Percentiles rank a stretch among this genome's conserved stretches.
These are phyloP conservation scores for Aschersonia sp. DNA, from an alignment of 2,329 filamentous ascomycete species.

Conservation along the genomic window DNA sequence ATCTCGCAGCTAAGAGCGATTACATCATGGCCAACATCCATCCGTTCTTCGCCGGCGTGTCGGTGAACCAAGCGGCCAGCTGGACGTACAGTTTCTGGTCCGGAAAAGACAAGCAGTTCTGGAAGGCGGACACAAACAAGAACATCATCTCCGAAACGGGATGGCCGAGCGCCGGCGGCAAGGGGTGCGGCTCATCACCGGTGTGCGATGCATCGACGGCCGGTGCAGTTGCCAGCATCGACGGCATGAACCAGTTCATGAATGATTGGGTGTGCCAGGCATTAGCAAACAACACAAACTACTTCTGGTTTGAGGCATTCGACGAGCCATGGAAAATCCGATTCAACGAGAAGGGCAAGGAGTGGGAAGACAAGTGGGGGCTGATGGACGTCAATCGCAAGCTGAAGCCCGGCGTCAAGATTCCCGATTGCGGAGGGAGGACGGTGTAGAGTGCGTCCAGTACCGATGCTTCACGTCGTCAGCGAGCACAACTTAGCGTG, in stretches of 20 bases:
- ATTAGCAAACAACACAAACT: conserved; percentile 70
- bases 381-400: conserved; percentile 75
- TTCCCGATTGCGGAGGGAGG: conserved; percentile 74
- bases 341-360: conserved; percentile 52
- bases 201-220: conserved; percentile 34
- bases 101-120: conserved; percentile 48
- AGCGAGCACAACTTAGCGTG: too few species aligned
- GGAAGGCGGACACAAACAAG: conserved; percentile 43
- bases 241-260: conserved; percentile 78
- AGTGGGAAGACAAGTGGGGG: conserved; percentile 95
- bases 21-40: conserved; percentile 95
- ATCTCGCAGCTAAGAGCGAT: conserved; percentile 58
- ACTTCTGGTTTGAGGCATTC: conserved; percentile 96
- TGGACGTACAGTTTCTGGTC: conserved; percentile 85
- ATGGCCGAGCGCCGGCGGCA: conserved; percentile 78
- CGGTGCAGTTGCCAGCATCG: conserved; percentile 63
- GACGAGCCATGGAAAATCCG: conserved; percentile 88
- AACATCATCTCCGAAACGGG: conserved; percentile 85
- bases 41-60: conserved; percentile 80
- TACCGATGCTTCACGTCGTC: too few species aligned
- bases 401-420: conserved; percentile 68
- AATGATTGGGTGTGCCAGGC: conserved; percentile 70
- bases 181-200: conserved; percentile 45
- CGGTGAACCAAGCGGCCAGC: conserved; percentile 47
- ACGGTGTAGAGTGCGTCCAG: conserved; percentile 25